Evolutionary conservation across 208 protist genomes (phyloP).

Genomic region (Tritrichomonas musculus): DNA sequence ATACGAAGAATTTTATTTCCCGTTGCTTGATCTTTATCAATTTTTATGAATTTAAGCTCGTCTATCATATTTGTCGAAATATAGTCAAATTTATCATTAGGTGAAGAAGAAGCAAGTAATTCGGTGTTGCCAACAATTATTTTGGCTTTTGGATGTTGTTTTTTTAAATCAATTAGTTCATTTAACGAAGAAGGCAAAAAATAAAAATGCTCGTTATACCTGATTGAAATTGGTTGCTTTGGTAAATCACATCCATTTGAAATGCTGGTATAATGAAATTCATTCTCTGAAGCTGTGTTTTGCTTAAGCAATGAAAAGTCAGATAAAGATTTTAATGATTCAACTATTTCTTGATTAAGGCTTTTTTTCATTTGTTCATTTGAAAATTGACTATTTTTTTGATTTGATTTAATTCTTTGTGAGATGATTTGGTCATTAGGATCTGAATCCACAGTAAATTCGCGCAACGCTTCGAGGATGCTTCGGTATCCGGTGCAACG

Average conservation of each 20-base stretch:
- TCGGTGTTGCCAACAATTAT: neutral
- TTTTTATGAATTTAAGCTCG: neutral
- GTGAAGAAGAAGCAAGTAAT: neutral
- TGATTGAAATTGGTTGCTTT: neutral
- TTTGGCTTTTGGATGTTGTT: slow-evolving; percentile 16
- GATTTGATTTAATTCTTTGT: no score
- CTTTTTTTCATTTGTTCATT: no score
- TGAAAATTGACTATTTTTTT: no score
- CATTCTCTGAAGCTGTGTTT: no score
- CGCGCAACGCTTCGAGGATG: slow-evolving; percentile 34
- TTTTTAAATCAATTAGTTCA: neutral
- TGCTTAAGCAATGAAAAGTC: no score
- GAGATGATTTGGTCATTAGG: neutral
- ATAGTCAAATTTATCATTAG: neutral
- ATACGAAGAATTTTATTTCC: neutral
- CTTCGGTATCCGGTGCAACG: slow-evolving; percentile 49
- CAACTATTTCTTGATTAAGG: no score
- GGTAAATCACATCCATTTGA: no score
- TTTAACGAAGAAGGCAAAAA: neutral
- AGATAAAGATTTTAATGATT: no score
- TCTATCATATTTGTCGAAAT: neutral
- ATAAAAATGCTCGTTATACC: neutral
- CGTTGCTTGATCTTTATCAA: neutral
- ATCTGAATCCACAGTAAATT: neutral
- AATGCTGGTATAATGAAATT: no score